Evolutionary conservation across 768 basidiomycete genomes (phyloP).

Genomic region (Mycena belliarum): DNA sequence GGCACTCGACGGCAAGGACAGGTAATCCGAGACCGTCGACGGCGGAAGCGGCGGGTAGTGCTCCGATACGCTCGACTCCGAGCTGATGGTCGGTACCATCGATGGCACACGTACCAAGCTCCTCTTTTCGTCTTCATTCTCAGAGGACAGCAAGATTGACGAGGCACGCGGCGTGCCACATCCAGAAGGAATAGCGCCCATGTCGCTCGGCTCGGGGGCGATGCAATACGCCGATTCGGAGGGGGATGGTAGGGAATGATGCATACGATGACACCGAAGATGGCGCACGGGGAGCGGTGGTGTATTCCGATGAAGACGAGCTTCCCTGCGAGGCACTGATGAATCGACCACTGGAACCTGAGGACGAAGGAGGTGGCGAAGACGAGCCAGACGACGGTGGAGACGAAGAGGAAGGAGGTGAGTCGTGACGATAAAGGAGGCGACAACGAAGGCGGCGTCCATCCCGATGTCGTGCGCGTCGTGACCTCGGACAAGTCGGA

Average conservation of each 20-base stretch:
- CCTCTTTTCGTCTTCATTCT: slow-evolving; percentile 26
- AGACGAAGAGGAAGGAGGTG: slow-evolving; percentile 15
- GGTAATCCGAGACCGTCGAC: slow-evolving; percentile 24
- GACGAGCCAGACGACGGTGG: slow-evolving; percentile 28
- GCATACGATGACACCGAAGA: slow-evolving; percentile 50
- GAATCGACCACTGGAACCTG: slow-evolving; percentile 39
- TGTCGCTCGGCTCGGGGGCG: slow-evolving; percentile 35
- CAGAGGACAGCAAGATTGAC: slow-evolving; percentile 33
- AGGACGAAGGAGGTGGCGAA: slow-evolving; percentile 31
- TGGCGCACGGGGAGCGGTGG: slow-evolving; percentile 38
- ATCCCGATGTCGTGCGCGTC: slow-evolving; percentile 30
- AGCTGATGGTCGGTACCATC: slow-evolving; percentile 19
- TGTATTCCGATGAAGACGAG: slow-evolving; percentile 39
- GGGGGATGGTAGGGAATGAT: slow-evolving; percentile 62
- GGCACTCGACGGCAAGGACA: slow-evolving; percentile 22
- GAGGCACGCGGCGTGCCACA: slow-evolving; percentile 43
- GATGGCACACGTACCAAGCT: slow-evolving; percentile 20
- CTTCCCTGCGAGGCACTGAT: slow-evolving; percentile 51
- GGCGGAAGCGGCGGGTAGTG: slow-evolving; percentile 23
- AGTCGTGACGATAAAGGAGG: too few species aligned
- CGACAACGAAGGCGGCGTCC: slow-evolving; percentile 25
- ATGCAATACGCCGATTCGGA: slow-evolving; percentile 47
- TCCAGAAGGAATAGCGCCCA: slow-evolving; percentile 43
- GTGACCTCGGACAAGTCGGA: slow-evolving; percentile 48
- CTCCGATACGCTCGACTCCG: slow-evolving; percentile 18